These are phyloP conservation scores for Chenopodium berlandieri DNA, from an alignment of 148 eudicot species.

Conservation along the genomic window DNA sequence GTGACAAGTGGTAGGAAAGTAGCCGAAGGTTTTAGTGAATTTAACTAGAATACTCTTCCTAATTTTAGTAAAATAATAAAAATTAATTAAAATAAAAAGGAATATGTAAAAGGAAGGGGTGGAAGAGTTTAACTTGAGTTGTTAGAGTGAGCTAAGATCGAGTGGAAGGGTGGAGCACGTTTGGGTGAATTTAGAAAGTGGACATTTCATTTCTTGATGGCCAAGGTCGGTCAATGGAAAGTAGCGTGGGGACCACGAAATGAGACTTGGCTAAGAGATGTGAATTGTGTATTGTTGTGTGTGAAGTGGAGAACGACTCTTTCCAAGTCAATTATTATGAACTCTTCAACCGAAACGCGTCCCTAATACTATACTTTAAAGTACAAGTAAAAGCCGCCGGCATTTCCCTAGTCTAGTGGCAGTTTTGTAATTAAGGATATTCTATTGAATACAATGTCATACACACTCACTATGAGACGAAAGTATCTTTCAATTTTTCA, in stretches of 20 bases:
- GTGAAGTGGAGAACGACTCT: neutral
- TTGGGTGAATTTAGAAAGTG: neutral
- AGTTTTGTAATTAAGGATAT: too few species aligned
- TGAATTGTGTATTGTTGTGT: neutral
- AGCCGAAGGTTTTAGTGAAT: slow-evolving; percentile 17
- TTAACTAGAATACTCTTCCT: slow-evolving; percentile 8
- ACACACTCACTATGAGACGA: too few species aligned
- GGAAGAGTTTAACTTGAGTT: slow-evolving; percentile 12
- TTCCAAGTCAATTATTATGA: neutral
- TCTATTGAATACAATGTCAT: too few species aligned
- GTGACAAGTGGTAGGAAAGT: slow-evolving; percentile 69
- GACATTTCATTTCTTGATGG: slow-evolving; percentile 16
- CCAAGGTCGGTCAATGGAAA: slow-evolving; percentile 26
- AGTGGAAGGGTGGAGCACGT: slow-evolving; percentile 21
- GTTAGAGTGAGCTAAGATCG: slow-evolving; percentile 18
- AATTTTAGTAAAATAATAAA: neutral
- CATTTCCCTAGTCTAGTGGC: neutral
- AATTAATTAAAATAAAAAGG: neutral
- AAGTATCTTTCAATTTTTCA: too few species aligned
- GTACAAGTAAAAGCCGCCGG: neutral
- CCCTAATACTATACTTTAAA: neutral
- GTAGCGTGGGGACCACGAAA: neutral
- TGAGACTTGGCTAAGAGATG: neutral
- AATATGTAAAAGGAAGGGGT: neutral
- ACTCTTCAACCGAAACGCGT: neutral